Conservation (phyloP, 768 basidiomycete species). For the Rossbeevera mucosa region DNA sequence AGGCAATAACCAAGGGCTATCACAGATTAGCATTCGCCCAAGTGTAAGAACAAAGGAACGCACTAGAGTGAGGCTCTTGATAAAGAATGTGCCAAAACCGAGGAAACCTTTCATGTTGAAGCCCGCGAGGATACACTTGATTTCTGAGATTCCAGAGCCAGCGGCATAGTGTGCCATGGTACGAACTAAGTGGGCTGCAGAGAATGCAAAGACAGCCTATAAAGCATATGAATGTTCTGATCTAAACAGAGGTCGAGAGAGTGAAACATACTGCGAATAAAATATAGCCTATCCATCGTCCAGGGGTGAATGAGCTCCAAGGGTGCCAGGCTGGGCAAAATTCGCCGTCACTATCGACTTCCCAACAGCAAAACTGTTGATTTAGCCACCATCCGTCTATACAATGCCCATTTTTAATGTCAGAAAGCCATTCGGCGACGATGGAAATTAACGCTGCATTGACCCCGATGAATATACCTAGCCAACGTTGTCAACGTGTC, state of each 20-base stretch:
- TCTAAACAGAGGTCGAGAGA: not conserved
- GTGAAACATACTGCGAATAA: conserved; percentile 78
- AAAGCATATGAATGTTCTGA: conserved; percentile 3
- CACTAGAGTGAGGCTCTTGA: conserved; percentile 93
- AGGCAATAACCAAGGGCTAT: conserved; percentile 94
- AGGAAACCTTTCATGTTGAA: conserved; percentile 97
- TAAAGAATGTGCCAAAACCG: conserved; percentile 81
- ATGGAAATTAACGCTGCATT: conserved; percentile 96
- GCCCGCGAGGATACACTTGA: conserved; percentile 95
- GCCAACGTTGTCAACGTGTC: conserved; percentile 2
- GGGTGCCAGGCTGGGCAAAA: conserved; percentile 89
- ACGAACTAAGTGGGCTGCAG: conserved; percentile 84
- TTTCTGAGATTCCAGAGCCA: conserved; percentile 97
- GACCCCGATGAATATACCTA: conserved; percentile 86
- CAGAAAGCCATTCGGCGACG: conserved; percentile 93
- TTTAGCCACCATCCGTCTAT: conserved; percentile 98
- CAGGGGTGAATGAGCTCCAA: conserved; percentile 71
- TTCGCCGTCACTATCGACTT: conserved; percentile 78
- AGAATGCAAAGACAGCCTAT: conserved; percentile 77
- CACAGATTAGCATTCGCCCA: conserved; percentile 13
- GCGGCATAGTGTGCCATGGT: conserved; percentile 92
- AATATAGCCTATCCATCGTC: conserved; percentile 84
- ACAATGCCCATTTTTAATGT: conserved; percentile 97
- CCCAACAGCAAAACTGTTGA: conserved; percentile 98
- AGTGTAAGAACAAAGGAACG: conserved; percentile 26